Evolutionary conservation across 176 grass and related monocot species (phyloP).

Genomic region (Aegilops tauschii): DNA sequence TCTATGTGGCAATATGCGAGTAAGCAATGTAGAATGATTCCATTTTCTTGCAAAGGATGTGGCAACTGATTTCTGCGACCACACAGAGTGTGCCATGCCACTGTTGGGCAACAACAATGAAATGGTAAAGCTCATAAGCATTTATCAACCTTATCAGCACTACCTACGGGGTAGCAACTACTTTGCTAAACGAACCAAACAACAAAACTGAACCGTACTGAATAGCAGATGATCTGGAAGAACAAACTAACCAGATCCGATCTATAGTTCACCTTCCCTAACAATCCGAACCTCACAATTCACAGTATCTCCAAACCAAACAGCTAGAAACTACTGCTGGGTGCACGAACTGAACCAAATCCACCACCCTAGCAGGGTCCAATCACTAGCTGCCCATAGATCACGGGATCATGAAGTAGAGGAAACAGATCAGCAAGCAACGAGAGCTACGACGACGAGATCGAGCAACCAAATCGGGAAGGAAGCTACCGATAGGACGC

Average conservation of each 20-base stretch:
- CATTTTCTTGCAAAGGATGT: not conserved
- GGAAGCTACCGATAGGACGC: not conserved
- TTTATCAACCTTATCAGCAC: not conserved
- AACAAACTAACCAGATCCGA: conserved; percentile 26
- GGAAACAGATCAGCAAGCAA: not conserved
- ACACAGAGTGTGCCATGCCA: not conserved
- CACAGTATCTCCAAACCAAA: not conserved
- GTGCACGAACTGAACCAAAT: not conserved
- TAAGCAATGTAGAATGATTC: not conserved
- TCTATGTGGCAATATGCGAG: not conserved
- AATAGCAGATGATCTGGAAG: not conserved
- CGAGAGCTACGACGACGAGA: not conserved
- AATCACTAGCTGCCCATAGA: not conserved
- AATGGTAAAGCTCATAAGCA: not conserved
- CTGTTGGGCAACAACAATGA: not conserved
- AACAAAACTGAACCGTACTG: not conserved
- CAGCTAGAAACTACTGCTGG: not conserved
- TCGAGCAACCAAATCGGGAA: not conserved
- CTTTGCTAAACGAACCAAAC: not conserved
- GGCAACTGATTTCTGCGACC: not conserved
- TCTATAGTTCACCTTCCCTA: not conserved
- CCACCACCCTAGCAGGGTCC: not conserved
- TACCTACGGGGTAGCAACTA: not conserved
- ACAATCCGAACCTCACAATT: not conserved
- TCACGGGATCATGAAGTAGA: not conserved